Percentiles rank a stretch among this genome's conserved stretches.
Evolutionary conservation across 2,329 filamentous ascomycete species (phyloP).

Genomic region (Cladosporium sp.): DNA sequence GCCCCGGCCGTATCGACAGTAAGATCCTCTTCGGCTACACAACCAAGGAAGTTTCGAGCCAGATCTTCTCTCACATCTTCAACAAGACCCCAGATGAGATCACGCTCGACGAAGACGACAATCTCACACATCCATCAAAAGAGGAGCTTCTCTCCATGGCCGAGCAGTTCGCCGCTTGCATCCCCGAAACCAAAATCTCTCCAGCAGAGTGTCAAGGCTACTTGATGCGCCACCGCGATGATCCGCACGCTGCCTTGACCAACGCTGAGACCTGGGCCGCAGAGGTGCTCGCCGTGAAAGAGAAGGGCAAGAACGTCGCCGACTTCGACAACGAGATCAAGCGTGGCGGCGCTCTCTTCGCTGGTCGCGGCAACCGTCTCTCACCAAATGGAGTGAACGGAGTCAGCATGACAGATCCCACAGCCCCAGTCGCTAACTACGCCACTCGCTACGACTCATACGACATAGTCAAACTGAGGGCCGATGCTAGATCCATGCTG

Average conservation of each 20-base stretch:
- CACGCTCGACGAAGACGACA: constrained; percentile 45
- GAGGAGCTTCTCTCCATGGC: constrained; percentile 25
- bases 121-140: constrained; percentile 36
- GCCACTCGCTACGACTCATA: background rate
- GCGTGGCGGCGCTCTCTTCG: constrained; percentile 11
- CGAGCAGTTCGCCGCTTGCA: constrained; percentile 25
- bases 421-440: background rate
- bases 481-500: background rate
- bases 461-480: background rate
- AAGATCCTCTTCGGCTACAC: constrained; percentile 61
- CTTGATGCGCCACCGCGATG: constrained; percentile 48
- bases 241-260: constrained; percentile 47
- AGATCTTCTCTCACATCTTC: constrained; percentile 45
- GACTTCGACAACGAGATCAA: constrained; percentile 20
- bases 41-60: constrained; percentile 39
- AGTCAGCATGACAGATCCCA: background rate
- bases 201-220: constrained; percentile 31
- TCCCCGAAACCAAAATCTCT: constrained; percentile 29
- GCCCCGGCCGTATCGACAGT: constrained; percentile 67
- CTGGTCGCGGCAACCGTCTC: background rate
- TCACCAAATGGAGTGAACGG: background rate
- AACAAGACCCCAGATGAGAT: constrained; percentile 42
- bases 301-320: constrained; percentile 26
- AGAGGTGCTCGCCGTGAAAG: constrained; percentile 31
- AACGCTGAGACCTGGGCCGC: constrained; percentile 46